Conservation (phyloP, 306 rosid species). For the Vigna mungo region DNA sequence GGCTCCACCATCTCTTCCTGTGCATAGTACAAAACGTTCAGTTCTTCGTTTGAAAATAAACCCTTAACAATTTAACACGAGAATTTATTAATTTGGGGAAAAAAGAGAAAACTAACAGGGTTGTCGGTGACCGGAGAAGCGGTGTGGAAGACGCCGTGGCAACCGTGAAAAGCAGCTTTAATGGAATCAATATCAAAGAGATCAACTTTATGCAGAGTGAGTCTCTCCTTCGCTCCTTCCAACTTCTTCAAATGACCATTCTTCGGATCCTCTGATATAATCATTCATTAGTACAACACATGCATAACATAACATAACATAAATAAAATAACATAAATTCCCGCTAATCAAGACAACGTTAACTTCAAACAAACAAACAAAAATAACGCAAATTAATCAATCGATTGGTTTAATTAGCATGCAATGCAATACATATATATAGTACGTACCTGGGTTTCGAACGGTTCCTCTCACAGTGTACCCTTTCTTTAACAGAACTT, state of each 20-base stretch:
- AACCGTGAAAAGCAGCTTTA: constrained; percentile 63
- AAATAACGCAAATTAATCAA: neutral
- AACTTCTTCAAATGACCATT: constrained; percentile 77
- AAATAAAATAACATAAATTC: no score
- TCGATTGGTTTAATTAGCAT: neutral
- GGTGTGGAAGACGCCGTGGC: constrained; percentile 83
- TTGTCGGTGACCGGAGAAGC: constrained; percentile 92
- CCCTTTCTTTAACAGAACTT: constrained; percentile 73
- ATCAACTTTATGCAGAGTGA: constrained; percentile 72
- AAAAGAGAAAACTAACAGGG: constrained; percentile 54
- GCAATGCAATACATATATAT: neutral
- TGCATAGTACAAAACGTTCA: neutral
- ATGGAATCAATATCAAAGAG: constrained; percentile 72
- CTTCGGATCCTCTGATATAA: constrained; percentile 67
- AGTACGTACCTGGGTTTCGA: constrained; percentile 72
- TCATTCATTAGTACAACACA: neutral
- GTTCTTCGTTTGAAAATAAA: no score
- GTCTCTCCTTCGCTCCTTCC: constrained; percentile 80
- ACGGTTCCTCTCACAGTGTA: constrained; percentile 86
- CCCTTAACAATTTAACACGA: no score
- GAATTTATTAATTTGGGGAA: neutral
- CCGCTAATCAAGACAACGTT: neutral
- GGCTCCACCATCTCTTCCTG: constrained; percentile 86
- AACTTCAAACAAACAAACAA: neutral
- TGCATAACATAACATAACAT: neutral